phyloP scores from a whole-genome alignment of 768 basidiomycete genomes.

The Boletus subparvulus region DNA sequence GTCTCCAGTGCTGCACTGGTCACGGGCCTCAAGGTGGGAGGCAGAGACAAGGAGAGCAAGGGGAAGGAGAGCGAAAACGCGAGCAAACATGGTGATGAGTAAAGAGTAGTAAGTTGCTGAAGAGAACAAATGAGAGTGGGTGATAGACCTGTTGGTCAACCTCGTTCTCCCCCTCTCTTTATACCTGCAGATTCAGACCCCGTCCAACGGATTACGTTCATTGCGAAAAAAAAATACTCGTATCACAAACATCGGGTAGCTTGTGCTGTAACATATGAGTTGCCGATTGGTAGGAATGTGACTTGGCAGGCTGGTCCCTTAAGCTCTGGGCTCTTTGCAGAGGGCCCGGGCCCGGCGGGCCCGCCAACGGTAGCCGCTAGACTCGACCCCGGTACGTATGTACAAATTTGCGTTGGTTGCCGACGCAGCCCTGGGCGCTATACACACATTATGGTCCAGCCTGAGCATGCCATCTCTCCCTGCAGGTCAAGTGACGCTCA shows the following conservation, averaged over 20 bases:
- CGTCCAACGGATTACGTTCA: constrained; percentile 3
- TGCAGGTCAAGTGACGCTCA: no score
- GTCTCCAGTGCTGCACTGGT: constrained; percentile 4
- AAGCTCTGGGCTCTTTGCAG: no score
- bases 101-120: neutral
- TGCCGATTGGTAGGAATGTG: no score
- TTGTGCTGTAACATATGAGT: neutral
- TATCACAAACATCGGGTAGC: neutral
- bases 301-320: no score
- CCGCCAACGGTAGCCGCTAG: no score
- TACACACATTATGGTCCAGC: no score
- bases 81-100: constrained; percentile 14
- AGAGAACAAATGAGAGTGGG: neutral
- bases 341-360: no score
- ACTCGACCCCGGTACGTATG: no score
- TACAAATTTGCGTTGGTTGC: no score
- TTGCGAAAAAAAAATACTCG: neutral
- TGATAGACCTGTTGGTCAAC: neutral
- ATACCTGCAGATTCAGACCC: constrained; percentile 11
- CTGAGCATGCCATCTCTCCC: no score
- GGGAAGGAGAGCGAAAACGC: constrained; percentile 16
- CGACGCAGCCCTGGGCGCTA: no score
- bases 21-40: neutral
- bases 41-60: constrained; percentile 18
- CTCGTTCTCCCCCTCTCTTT: neutral